Evolutionary conservation across 345 rosid genomes (phyloP).

Genomic region (Draba incana): DNA sequence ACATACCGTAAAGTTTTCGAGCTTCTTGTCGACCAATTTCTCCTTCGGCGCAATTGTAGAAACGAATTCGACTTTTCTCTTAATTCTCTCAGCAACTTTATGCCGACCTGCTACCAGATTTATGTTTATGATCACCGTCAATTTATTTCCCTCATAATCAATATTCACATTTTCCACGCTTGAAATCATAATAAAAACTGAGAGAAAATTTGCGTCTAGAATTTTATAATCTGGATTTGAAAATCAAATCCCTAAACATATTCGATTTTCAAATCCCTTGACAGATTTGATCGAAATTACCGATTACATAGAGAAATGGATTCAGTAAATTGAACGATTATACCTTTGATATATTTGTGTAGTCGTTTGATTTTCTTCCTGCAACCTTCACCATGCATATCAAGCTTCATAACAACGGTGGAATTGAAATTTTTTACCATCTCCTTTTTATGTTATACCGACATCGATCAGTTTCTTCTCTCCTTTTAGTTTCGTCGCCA

Average conservation of each 20-base stretch:
- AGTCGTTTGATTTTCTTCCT: slow-evolving; percentile 66
- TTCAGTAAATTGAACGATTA: neutral
- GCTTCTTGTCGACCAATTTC: slow-evolving; percentile 43
- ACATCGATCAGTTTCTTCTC: slow-evolving; percentile 54
- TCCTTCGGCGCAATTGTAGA: slow-evolving; percentile 44
- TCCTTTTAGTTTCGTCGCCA: slow-evolving; percentile 44
- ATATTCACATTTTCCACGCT: slow-evolving; percentile 72
- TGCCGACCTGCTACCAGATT: slow-evolving; percentile 57
- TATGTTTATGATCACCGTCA: slow-evolving; percentile 76
- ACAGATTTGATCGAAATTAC: neutral
- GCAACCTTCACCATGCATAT: slow-evolving; percentile 91
- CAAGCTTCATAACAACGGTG: slow-evolving; percentile 63
- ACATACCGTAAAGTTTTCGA: slow-evolving; percentile 34
- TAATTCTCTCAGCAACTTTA: slow-evolving; percentile 49
- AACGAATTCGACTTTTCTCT: slow-evolving; percentile 53
- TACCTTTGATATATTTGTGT: slow-evolving; percentile 57
- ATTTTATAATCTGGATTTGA: neutral
- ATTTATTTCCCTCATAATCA: slow-evolving; percentile 54
- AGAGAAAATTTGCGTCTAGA: neutral
- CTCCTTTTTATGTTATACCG: slow-evolving; percentile 41
- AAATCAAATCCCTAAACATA: no score
- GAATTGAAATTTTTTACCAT: slow-evolving; percentile 32
- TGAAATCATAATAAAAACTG: slow-evolving; percentile 26
- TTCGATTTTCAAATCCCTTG: neutral
- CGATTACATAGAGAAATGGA: no score